A percentile compares a stretch with the other conserved stretches of the same genome.
Evolutionary conservation across 2,329 filamentous ascomycete genomes (phyloP).

Genomic region (Exophiala xenobiotica): DNA sequence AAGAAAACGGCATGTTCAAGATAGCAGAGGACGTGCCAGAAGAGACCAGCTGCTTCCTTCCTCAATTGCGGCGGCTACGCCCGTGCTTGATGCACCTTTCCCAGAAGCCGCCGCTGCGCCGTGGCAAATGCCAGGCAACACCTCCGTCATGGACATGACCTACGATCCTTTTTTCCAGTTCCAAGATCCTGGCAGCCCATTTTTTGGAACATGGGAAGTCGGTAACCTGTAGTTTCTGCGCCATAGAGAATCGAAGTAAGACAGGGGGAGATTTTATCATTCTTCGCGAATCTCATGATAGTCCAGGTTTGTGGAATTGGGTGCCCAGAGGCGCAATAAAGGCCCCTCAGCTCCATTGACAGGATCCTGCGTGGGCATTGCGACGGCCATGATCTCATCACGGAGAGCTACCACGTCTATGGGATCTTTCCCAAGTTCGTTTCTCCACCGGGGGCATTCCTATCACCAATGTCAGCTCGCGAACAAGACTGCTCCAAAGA

Average conservation of each 20-base stretch:
- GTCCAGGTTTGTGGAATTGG: too few relatives aligned
- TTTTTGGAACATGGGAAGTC: slow-evolving; percentile 34
- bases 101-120: slow-evolving; percentile 23
- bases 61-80: not conserved
- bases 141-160: slow-evolving; percentile 33
- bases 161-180: slow-evolving; percentile 36
- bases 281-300: too few relatives aligned
- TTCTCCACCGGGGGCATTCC: slow-evolving; percentile 29
- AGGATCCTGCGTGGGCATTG: slow-evolving; percentile 28
- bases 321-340: slow-evolving; percentile 29
- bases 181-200: slow-evolving; percentile 33
- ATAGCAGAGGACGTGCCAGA: slow-evolving; percentile 17
- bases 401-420: slow-evolving; percentile 19
- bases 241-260: not conserved
- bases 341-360: slow-evolving; percentile 29
- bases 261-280: too few relatives aligned
- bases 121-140: slow-evolving; percentile 27
- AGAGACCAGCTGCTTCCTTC: not conserved
- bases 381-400: slow-evolving; percentile 24
- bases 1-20: slow-evolving; percentile 3
- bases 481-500: too few relatives aligned
- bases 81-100: slow-evolving; percentile 14
- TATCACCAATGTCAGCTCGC: slow-evolving; percentile 6
- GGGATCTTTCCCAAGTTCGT: slow-evolving; percentile 28
- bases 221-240: slow-evolving; percentile 31